These are phyloP conservation scores for Crassisporium funariophilum DNA, from an alignment of 768 basidiomycete genomes.

Conservation along the genomic window DNA sequence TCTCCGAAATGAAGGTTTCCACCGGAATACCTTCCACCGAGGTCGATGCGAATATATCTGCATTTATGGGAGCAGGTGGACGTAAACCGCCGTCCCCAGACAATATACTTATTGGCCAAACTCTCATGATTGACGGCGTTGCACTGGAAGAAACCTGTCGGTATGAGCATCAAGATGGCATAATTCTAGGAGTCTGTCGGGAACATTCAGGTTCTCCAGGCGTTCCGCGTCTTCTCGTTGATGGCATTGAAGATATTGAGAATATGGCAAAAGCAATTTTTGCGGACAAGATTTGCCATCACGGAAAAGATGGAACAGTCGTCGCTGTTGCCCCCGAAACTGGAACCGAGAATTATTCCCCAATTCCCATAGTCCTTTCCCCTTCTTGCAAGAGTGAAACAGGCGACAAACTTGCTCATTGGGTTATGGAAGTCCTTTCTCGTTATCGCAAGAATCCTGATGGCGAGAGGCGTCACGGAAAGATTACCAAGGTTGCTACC, in stretches of 20 bases:
- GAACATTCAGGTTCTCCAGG: slow-evolving; percentile 20
- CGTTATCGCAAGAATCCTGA: slow-evolving; percentile 12
- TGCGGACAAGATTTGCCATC: slow-evolving; percentile 11
- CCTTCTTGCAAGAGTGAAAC: slow-evolving; percentile 24
- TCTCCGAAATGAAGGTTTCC: slow-evolving; percentile 15
- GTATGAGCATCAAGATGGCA: slow-evolving; percentile 14
- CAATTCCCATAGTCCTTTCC: slow-evolving; percentile 20
- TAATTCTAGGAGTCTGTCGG: slow-evolving; percentile 22
- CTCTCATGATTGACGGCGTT: slow-evolving; percentile 25
- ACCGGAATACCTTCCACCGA: slow-evolving; percentile 7
- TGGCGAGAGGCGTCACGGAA: slow-evolving; percentile 22
- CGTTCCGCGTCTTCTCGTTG: too few relatives aligned
- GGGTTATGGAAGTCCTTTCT: slow-evolving; percentile 16
- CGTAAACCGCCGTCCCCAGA: slow-evolving; percentile 8
- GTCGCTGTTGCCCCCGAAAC: slow-evolving; percentile 23
- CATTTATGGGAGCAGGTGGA: slow-evolving; percentile 8
- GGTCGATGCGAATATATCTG: slow-evolving; percentile 15
- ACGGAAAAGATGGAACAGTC: slow-evolving; percentile 28
- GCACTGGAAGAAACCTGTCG: slow-evolving; percentile 21
- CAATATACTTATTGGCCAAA: slow-evolving; percentile 13
- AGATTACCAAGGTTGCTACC: slow-evolving; percentile 22
- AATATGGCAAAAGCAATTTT: slow-evolving; percentile 9
- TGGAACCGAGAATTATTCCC: slow-evolving; percentile 19
- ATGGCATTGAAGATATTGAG: slow-evolving; percentile 8
- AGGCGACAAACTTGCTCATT: slow-evolving; percentile 9